Conservation (phyloP, 208 protist species). For the Balamuthia mandrillaris region DNA sequence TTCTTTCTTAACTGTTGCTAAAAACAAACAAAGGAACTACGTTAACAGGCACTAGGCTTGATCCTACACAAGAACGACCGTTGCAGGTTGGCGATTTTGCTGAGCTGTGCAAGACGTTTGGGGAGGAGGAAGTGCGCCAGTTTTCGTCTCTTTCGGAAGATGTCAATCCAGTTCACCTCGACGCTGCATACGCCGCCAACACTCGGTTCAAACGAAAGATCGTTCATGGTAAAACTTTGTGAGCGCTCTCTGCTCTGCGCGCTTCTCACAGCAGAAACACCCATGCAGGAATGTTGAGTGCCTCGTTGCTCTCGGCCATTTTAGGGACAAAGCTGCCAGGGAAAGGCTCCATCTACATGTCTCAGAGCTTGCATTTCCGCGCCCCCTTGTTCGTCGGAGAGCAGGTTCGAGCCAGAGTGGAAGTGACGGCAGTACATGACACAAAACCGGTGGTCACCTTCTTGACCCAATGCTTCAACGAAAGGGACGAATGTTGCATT, state of each 20-base stretch:
- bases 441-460: slow-evolving; percentile 3
- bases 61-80: too few relatives aligned
- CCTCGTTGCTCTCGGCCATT: slow-evolving; percentile 12
- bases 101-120: not conserved
- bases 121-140: not conserved
- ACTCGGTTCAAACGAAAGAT: not conserved
- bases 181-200: not conserved
- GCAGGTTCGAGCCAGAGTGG: not conserved
- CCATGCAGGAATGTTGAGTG: not conserved
- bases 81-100: not conserved
- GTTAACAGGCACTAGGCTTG: too few relatives aligned
- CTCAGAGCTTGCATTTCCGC: slow-evolving; percentile 3
- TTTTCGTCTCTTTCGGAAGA: slow-evolving; percentile 1
- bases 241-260: not conserved
- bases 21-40: too few relatives aligned
- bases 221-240: not conserved
- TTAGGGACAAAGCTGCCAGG: not conserved
- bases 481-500: too few relatives aligned
- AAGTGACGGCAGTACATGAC: not conserved
- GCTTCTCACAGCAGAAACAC: not conserved
- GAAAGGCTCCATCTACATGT: slow-evolving; percentile 29
- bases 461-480: not conserved
- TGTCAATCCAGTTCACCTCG: not conserved
- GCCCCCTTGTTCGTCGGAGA: slow-evolving; percentile 7
- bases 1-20: too few relatives aligned